phyloP scores from a whole-genome alignment of 2,329 filamentous ascomycete species.

The Beauveria medogensis region DNA sequence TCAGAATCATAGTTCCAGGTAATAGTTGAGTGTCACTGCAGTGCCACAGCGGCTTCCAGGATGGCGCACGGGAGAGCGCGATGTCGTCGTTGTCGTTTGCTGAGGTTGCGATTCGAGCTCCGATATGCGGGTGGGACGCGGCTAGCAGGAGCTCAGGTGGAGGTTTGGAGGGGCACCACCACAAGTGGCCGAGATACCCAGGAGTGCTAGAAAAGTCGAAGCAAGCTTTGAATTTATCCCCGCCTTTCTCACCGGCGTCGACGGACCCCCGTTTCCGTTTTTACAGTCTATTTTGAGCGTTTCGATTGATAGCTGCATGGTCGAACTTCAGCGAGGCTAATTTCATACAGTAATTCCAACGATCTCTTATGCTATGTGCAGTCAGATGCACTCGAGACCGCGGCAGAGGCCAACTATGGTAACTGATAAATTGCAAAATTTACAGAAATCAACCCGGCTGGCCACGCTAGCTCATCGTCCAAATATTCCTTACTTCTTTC shows the following conservation, averaged over 20 bases:
- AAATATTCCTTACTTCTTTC: conserved; percentile 16
- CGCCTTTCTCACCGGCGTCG: no score
- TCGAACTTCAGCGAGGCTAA: no score
- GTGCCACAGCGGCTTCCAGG: neutral
- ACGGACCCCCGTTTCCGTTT: no score
- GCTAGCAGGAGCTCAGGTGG: neutral
- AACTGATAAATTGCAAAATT: conserved; percentile 11
- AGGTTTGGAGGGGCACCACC: neutral
- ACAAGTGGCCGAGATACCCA: no score
- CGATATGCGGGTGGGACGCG: conserved; percentile 3
- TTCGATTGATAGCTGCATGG: no score
- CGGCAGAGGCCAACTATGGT: neutral
- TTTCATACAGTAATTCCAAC: no score
- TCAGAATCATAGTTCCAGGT: conserved; percentile 24
- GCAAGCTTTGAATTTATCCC: no score
- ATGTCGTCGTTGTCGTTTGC: neutral
- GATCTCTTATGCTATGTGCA: neutral
- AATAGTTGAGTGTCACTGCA: conserved; percentile 1
- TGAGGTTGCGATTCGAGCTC: neutral
- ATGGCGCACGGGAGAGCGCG: neutral
- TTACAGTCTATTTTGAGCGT: no score
- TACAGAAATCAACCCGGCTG: neutral
- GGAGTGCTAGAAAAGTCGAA: no score
- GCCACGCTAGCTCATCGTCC: neutral
- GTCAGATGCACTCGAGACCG: neutral